Base-by-base conservation (phyloP, 2,329 filamentous ascomycete genomes). In the Scolecobasidium constrictum region DNA sequence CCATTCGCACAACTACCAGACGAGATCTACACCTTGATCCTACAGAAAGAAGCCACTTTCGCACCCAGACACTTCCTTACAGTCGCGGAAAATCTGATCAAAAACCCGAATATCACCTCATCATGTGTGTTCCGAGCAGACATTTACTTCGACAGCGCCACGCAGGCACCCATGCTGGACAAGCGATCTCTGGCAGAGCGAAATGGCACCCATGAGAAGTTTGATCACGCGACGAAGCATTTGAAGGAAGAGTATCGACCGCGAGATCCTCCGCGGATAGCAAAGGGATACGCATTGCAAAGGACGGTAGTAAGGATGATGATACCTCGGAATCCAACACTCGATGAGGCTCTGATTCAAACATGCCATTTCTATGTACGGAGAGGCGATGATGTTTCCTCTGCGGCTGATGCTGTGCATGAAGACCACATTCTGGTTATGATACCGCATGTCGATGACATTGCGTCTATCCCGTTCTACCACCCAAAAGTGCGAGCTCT, bases 51-150 rank as follows among this genome's bases (percentile, higher is more conserved):
- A 11, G 85, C 82, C 56, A 68, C 67, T 11, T 88, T 87, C 55
- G 63, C 71, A 13, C 71, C 78, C 1, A 66, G 71, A 21, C 66
- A 77, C 43, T 90, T 87, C 56, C 62, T 69, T 46, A 60, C 70
- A 33, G 78, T 83, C 39, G 84, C 86, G 77, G 63, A 77, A 51
- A 86, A 88, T 53, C 66, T 88, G 44, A 74, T 90, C 49, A 73
- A 73, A 50, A 88, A 90, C 53, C 85, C 85, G 1, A 90, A 92
- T 50, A 69, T 86, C 60, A 86, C 86, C 49, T 84, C 83, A 0
- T 78, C 73, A 13, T 83, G 82, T 71, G 68, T 92, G 2, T 85
- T 87, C 53, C 76, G 85, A 21, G 85, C 84, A 37, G 84, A 92
- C 53, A 78, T 90, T 19, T 68, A 83, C 19, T 71, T 75, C 45